Percentiles rank a stretch among this genome's conserved stretches.
Evolutionary conservation across 106 monocot genomes (phyloP).

Genomic region (Dendrobium officinale): DNA sequence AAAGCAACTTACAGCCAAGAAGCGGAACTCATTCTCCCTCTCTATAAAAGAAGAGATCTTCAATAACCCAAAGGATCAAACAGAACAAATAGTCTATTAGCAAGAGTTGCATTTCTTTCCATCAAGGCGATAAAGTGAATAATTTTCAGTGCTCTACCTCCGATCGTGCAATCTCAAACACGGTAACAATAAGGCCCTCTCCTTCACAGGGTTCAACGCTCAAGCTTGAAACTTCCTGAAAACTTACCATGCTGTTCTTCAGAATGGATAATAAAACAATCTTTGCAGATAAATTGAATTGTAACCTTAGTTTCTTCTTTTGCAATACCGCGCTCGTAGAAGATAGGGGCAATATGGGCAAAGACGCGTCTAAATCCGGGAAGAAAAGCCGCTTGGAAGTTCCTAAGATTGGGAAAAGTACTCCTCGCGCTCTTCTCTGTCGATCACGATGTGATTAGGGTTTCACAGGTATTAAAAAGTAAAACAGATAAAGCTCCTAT

Average conservation of each 20-base stretch:
- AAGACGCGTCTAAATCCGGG: conserved; percentile 87
- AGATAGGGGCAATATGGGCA: conserved; percentile 84
- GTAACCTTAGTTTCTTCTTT: conserved; percentile 65
- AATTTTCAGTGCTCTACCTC: conserved; percentile 38
- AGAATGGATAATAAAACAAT: conserved; percentile 7
- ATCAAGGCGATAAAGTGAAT: neutral
- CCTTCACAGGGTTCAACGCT: conserved; percentile 89
- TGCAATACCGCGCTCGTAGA: conserved; percentile 91
- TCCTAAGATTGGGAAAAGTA: conserved; percentile 77
- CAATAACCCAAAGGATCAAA: neutral
- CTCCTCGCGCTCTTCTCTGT: conserved; percentile 93
- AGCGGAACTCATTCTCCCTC: conserved; percentile 89
- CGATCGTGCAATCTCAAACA: conserved; percentile 70
- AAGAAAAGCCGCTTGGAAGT: conserved; percentile 61
- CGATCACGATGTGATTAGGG: neutral
- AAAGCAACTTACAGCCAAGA: conserved; percentile 67
- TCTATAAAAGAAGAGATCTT: conserved; percentile 83
- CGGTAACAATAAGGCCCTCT: conserved; percentile 68
- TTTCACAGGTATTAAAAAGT: neutral
- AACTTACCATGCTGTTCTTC: neutral
- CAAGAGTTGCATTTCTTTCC: neutral
- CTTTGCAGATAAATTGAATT: neutral
- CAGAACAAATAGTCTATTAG: neutral
- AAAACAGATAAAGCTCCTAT: neutral
- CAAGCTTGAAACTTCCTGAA: conserved; percentile 96